These are phyloP conservation scores for Saccharomyces paradoxus DNA, from an alignment of 805 yeast genomes.

Conservation along the genomic window DNA sequence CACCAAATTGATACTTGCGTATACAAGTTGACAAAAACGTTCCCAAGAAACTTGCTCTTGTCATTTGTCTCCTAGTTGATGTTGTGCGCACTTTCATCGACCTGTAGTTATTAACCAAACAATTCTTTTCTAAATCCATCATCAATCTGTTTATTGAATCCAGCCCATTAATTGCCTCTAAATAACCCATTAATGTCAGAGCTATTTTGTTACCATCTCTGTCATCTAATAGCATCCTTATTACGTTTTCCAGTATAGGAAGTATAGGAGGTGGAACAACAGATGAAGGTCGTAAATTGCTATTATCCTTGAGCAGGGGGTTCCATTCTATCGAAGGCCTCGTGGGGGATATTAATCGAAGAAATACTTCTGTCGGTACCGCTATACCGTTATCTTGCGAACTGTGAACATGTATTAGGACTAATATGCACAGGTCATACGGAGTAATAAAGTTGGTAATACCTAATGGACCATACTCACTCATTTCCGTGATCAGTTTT, in stretches of 20 bases:
- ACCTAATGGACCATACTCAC: neutral
- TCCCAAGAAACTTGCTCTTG: slow-evolving; percentile 16
- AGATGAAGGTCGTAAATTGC: neutral
- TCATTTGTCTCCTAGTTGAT: slow-evolving; percentile 1
- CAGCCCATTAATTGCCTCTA: slow-evolving; percentile 9
- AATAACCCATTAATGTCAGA: slow-evolving; percentile 2
- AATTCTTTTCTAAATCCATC: slow-evolving; percentile 6
- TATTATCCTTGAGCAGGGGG: slow-evolving; percentile 12
- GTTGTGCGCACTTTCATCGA: neutral
- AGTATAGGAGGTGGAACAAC: slow-evolving; percentile 13
- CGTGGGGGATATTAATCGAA: slow-evolving; percentile 16
- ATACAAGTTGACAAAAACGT: slow-evolving; percentile 10
- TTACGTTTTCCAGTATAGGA: slow-evolving; percentile 12
- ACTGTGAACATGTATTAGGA: slow-evolving; percentile 17
- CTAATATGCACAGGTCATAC: slow-evolving; percentile 19
- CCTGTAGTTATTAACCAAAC: slow-evolving; percentile 9
- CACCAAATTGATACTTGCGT: slow-evolving; percentile 10
- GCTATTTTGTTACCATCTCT: slow-evolving; percentile 6
- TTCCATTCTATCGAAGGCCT: slow-evolving; percentile 11
- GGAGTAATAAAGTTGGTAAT: slow-evolving; percentile 15
- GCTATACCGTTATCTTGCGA: slow-evolving; percentile 3
- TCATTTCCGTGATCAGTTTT: neutral
- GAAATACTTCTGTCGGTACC: slow-evolving; percentile 9
- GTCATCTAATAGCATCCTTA: slow-evolving; percentile 4
- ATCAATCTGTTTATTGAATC: slow-evolving; percentile 9